Conservation (phyloP, 2,329 filamentous ascomycete genomes). For the Fusarium chlamydosporum region DNA sequence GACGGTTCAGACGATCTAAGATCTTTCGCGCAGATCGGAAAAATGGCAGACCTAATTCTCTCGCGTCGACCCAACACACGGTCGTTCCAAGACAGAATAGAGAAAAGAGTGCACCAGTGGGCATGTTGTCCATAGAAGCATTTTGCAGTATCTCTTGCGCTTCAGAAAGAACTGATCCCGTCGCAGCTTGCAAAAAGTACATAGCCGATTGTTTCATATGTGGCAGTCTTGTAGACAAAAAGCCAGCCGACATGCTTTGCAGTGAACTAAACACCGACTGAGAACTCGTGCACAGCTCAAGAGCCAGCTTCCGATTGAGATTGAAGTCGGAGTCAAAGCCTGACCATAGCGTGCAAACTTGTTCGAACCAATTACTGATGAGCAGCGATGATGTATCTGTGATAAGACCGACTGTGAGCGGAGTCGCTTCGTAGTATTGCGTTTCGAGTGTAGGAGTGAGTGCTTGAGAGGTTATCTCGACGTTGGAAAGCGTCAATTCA, state of each 20-base stretch:
- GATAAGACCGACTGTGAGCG: slow-evolving; percentile 42
- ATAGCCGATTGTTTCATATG: slow-evolving; percentile 56
- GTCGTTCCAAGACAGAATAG: slow-evolving; percentile 60
- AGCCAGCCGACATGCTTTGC: slow-evolving; percentile 60
- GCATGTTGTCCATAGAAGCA: slow-evolving; percentile 46
- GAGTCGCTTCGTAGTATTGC: slow-evolving; percentile 34
- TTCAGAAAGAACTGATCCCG: slow-evolving; percentile 54
- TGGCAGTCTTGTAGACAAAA: slow-evolving; percentile 54
- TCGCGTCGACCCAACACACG: slow-evolving; percentile 58
- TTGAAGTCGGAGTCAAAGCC: slow-evolving; percentile 58
- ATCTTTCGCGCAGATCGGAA: slow-evolving; percentile 51
- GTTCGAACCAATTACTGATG: slow-evolving; percentile 58
- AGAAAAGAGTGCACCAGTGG: slow-evolving; percentile 55
- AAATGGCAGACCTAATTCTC: slow-evolving; percentile 54
- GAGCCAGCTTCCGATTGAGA: slow-evolving; percentile 57
- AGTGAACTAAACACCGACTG: slow-evolving; percentile 57
- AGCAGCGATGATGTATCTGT: slow-evolving; percentile 54
- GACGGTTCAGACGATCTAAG: slow-evolving; percentile 48
- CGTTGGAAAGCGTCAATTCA: slow-evolving; percentile 11
- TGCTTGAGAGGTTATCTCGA: slow-evolving; percentile 20
- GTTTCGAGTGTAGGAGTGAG: slow-evolving; percentile 21
- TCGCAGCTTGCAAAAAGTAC: slow-evolving; percentile 55
- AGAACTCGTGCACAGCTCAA: slow-evolving; percentile 56
- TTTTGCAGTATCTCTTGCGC: slow-evolving; percentile 49
- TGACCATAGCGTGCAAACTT: slow-evolving; percentile 60